Conservation (phyloP, 768 basidiomycete genomes). For the Stropharia rugosoannulata region DNA sequence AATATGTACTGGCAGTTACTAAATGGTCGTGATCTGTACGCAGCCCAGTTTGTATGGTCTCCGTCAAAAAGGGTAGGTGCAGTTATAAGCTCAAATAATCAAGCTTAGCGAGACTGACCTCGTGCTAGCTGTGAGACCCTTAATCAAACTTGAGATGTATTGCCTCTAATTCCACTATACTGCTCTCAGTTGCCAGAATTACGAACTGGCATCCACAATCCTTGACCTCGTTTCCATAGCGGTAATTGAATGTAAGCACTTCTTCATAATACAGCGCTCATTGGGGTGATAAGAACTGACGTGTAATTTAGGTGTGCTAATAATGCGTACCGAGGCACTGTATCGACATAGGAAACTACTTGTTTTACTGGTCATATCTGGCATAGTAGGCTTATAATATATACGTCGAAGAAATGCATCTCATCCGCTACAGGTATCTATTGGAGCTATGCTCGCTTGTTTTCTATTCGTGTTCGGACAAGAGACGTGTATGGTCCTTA, state of each 20-base stretch:
- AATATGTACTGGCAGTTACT: background rate
- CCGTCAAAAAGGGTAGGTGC: slow-evolving; percentile 17
- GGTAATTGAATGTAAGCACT: slow-evolving; percentile 19
- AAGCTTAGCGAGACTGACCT: background rate
- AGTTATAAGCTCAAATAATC: background rate
- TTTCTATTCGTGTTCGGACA: slow-evolving; percentile 17
- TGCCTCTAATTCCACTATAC: background rate
- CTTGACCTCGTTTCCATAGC: slow-evolving; percentile 21
- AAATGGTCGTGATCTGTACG: background rate
- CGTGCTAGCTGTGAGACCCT: slow-evolving; percentile 13
- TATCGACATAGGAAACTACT: slow-evolving; percentile 20
- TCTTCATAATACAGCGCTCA: background rate
- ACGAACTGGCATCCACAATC: slow-evolving; percentile 19
- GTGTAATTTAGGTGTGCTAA: slow-evolving; percentile 17
- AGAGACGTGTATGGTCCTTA: slow-evolving; percentile 16
- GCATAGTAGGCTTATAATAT: slow-evolving; percentile 13
- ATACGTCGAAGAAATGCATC: background rate
- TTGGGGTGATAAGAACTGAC: background rate
- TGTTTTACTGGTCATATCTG: slow-evolving; percentile 11
- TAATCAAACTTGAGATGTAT: background rate
- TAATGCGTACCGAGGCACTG: slow-evolving; percentile 26
- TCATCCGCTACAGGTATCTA: slow-evolving; percentile 9
- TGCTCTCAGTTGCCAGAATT: slow-evolving; percentile 19
- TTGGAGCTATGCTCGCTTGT: slow-evolving; percentile 19
- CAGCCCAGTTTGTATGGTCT: slow-evolving; percentile 19